Evolutionary conservation across 805 yeast species (phyloP).

Genomic region (Schwanniomyces yamadae): DNA sequence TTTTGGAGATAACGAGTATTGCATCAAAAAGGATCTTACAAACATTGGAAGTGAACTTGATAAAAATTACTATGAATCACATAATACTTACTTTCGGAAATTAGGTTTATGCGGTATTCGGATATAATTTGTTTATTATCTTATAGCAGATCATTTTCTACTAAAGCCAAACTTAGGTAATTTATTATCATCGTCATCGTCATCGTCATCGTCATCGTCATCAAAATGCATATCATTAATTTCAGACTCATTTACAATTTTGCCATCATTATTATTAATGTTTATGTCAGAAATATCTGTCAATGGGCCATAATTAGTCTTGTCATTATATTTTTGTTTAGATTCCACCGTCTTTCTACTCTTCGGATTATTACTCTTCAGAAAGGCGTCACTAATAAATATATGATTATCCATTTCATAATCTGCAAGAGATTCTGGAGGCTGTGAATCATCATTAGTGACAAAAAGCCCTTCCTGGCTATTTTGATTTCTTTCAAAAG

Average conservation of each 20-base stretch:
- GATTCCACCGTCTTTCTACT: no score
- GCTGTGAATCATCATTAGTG: no score
- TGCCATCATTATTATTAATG: neutral
- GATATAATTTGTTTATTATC: neutral
- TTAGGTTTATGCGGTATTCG: constrained; percentile 33
- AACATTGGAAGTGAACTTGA: constrained; percentile 8
- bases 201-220: constrained; percentile 20
- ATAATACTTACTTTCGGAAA: constrained; percentile 37
- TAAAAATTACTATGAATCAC: constrained; percentile 27
- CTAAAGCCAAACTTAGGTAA: constrained; percentile 35
- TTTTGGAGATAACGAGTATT: constrained; percentile 23
- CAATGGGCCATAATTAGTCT: no score
- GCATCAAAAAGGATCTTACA: constrained; percentile 31
- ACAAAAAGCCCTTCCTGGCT: no score
- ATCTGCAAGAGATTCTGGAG: no score
- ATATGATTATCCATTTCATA: no score
- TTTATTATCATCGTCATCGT: constrained; percentile 30
- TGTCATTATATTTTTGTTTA: no score
- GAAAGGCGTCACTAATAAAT: no score
- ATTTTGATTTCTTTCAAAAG: no score
- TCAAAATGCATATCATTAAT: constrained; percentile 2
- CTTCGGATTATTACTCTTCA: no score
- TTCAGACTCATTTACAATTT: neutral
- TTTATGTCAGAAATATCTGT: no score
- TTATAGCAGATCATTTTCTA: constrained; percentile 7